Evolutionary conservation across 345 rosid genomes (phyloP), one percentile per base, ranked within the genome.

Genomic region (Salix viminalis): DNA sequence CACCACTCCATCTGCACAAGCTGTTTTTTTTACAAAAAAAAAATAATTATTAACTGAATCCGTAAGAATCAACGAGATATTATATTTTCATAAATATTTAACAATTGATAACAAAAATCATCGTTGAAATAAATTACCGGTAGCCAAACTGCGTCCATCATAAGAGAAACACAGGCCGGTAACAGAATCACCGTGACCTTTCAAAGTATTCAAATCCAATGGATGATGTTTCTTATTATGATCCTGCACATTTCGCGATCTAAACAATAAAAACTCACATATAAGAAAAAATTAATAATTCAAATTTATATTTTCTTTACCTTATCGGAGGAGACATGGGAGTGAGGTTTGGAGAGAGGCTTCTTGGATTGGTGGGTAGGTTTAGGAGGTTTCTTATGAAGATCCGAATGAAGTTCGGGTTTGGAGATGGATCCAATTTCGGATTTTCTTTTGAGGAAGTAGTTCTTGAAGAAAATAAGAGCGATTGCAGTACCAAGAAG

Each of bases 181-280:
- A 65, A 96, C 98, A 11, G 97, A 75, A 89, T 96, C 99, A 21
- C 88, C 90, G 61, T 96, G 98, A 73, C 99, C 99, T 90, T 94
- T 96, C 81, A 96, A 81, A 75, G 99, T 96, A 85, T 96, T 96
- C 82, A 94, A 84, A 88, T 91, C 98, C 85, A 96, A 83, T 24
- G 92, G 95, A 83, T 93, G 97, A 76, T 91, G 98, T 50, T 90
- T 81, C 86, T 84, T 93, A 84, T 36, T 85, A 83, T 89, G 96
- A 74, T 87, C 97, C 97, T 95, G 23, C 23, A 75, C 74, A 77
- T 2, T 75, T 44, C 79, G 70, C 23, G 73, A 67, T 12, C 65
- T 70, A 52, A 15, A 64, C 73, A 32, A 68, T 36, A 13, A 62
- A 5, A n/a, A 37, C 8, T 44, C 24, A 71, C 41, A 52, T 28